phyloP scores from a whole-genome alignment of 140 eudicot genomes.

The Senecio squalidus region DNA sequence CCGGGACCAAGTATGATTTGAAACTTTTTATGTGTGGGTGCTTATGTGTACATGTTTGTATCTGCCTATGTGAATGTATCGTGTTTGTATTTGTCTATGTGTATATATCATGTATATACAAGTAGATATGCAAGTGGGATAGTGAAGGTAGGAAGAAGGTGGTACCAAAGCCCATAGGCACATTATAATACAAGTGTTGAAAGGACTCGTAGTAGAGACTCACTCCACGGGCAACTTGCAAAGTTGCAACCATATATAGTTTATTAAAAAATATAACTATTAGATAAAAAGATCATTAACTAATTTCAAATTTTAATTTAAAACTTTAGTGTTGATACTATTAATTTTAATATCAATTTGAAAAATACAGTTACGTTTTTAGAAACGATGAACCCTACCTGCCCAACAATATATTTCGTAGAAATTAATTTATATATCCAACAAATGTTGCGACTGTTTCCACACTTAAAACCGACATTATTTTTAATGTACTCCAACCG shows the following conservation, averaged over 20 bases:
- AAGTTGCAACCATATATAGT: constrained; percentile 9
- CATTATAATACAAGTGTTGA: constrained; percentile 9
- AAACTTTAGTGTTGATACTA: too few species aligned
- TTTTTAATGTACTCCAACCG: too few species aligned
- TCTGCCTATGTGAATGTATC: too few species aligned
- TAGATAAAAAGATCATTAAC: neutral
- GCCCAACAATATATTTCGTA: too few species aligned
- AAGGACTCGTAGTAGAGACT: too few species aligned
- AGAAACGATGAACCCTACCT: too few species aligned
- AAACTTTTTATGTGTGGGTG: too few species aligned
- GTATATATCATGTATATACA: neutral
- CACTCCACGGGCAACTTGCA: constrained; percentile 10
- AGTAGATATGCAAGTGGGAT: constrained; percentile 17
- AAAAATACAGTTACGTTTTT: too few species aligned
- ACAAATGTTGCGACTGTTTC: too few species aligned
- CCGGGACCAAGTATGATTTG: constrained; percentile 10
- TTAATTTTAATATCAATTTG: too few species aligned
- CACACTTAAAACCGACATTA: too few species aligned
- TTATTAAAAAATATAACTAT: neutral
- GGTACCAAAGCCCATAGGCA: constrained; percentile 20
- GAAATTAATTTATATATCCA: too few species aligned
- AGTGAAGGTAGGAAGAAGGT: constrained; percentile 20
- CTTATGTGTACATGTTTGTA: neutral
- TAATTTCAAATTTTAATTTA: neutral
- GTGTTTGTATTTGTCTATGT: neutral